phyloP scores from a whole-genome alignment of 179 eudicot genomes.

The Silene noctiflora region DNA sequence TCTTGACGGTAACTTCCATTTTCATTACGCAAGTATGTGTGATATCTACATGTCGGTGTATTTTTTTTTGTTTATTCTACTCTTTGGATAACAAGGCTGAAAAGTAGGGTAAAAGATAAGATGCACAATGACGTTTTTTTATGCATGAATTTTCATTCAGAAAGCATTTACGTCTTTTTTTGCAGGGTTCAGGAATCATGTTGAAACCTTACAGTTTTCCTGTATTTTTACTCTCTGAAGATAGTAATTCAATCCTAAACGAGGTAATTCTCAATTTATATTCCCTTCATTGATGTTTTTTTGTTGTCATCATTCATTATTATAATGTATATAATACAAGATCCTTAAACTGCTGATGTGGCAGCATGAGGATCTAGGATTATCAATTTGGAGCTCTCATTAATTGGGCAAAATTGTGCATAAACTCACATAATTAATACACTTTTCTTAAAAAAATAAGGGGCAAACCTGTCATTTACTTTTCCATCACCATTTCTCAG shows the following conservation, averaged over 20 bases:
- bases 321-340: too few species aligned
- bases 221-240: slow-evolving; percentile 60
- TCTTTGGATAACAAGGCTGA: not conserved
- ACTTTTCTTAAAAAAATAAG: too few species aligned
- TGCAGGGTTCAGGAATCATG: slow-evolving; percentile 93
- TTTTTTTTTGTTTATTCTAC: not conserved
- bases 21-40: not conserved
- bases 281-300: not conserved
- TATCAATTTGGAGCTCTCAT: too few species aligned
- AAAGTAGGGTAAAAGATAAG: not conserved
- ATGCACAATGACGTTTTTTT: not conserved
- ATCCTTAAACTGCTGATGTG: too few species aligned
- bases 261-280: slow-evolving; percentile 44
- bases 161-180: slow-evolving; percentile 6
- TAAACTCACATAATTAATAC: too few species aligned
- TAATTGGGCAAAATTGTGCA: too few species aligned
- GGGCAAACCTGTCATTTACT: too few species aligned
- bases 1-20: not conserved
- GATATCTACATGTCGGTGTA: not conserved
- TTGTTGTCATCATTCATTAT: not conserved
- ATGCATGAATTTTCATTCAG: not conserved
- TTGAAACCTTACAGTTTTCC: slow-evolving; percentile 74
- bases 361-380: too few species aligned
- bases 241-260: slow-evolving; percentile 47
- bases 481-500: too few species aligned